A percentile compares a stretch with the other conserved stretches of the same genome.
Conservation (phyloP, 2,329 filamentous ascomycete genomes). For the Lachnellula arida region DNA sequence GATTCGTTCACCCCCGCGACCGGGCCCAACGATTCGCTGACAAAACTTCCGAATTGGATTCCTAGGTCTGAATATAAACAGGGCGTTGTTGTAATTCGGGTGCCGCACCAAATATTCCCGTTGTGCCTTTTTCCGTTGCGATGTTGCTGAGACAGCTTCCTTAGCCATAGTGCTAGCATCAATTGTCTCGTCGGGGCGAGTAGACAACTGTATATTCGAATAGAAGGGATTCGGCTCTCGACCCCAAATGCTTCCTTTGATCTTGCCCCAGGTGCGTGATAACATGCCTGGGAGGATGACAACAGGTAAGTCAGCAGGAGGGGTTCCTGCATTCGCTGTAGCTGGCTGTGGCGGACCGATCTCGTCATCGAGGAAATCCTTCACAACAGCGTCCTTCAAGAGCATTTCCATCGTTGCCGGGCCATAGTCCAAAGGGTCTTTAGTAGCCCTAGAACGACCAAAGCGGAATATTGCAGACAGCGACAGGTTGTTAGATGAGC, state of each 20-base stretch:
- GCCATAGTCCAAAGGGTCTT: slow-evolving; percentile 87
- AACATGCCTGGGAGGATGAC: slow-evolving; percentile 52
- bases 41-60: slow-evolving; percentile 79
- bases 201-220: slow-evolving; percentile 65
- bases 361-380: slow-evolving; percentile 84
- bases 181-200: slow-evolving; percentile 66
- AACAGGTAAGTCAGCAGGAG: slow-evolving; percentile 28
- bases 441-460: slow-evolving; percentile 53
- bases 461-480: slow-evolving; percentile 66
- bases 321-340: slow-evolving; percentile 31
- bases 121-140: slow-evolving; percentile 80
- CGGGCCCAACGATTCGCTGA: slow-evolving; percentile 86
- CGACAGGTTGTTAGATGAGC: slow-evolving; percentile 67
- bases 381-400: slow-evolving; percentile 90
- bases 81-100: slow-evolving; percentile 85
- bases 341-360: slow-evolving; percentile 40
- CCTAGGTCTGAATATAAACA: slow-evolving; percentile 78
- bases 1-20: slow-evolving; percentile 78
- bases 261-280: slow-evolving; percentile 56
- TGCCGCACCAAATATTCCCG: slow-evolving; percentile 84
- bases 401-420: slow-evolving; percentile 93
- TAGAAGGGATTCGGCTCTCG: slow-evolving; percentile 94
- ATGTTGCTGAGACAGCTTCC: slow-evolving; percentile 79
- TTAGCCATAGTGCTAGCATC: slow-evolving; percentile 86
- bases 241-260: slow-evolving; percentile 52